Evolutionary conservation across 2,329 filamentous ascomycete species (phyloP).

Genomic region (Aureobasidium musti): DNA sequence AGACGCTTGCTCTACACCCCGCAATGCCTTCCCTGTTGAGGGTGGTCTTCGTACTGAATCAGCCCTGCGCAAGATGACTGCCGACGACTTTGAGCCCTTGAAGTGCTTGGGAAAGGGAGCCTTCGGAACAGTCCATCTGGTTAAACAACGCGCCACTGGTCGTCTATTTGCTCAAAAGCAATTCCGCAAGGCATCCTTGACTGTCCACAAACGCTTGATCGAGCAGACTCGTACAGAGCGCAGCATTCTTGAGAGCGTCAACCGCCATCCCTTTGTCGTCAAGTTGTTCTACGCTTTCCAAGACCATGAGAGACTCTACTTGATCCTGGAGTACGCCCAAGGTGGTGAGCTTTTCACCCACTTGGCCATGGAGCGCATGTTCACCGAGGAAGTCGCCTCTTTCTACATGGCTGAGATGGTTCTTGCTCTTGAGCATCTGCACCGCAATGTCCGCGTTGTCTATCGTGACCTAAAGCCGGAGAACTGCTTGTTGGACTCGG

Average conservation of each 20-base stretch:
- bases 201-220: conserved; percentile 91
- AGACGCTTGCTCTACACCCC: conserved; percentile 49
- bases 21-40: conserved; percentile 49
- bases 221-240: conserved; percentile 98
- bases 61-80: conserved; percentile 77
- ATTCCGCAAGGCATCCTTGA: conserved; percentile 93
- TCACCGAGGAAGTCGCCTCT: conserved; percentile 80
- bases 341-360: conserved; percentile 98
- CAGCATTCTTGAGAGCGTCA: conserved; percentile 91
- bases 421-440: conserved; percentile 88
- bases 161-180: conserved; percentile 97
- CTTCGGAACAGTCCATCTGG: conserved; percentile 90
- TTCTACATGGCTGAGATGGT: conserved; percentile 99
- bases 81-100: conserved; percentile 84
- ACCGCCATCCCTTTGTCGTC: conserved; percentile 94
- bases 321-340: conserved; percentile 96
- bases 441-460: conserved; percentile 87
- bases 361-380: conserved; percentile 91
- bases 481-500: conserved; percentile 88
- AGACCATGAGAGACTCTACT: conserved; percentile 94
- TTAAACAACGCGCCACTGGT: conserved; percentile 85
- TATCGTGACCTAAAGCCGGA: conserved; percentile 98
- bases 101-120: conserved; percentile 95
- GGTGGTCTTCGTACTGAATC: conserved; percentile 57
- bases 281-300: conserved; percentile 99